Evolutionary conservation across 306 rosid genomes (phyloP).

Genomic region (Trifolium subterraneum): DNA sequence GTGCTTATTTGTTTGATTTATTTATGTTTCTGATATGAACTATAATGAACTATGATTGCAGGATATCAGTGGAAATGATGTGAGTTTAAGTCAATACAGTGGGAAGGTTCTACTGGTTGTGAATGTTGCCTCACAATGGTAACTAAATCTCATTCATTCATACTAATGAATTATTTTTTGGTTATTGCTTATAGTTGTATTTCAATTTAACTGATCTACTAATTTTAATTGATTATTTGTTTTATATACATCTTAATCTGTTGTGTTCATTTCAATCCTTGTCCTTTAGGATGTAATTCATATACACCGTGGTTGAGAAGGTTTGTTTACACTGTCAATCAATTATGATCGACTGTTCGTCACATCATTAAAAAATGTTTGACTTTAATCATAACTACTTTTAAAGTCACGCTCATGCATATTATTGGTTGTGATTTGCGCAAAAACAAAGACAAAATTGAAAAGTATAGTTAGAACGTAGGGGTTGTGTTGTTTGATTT

Average conservation of each 20-base stretch:
- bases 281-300: not conserved
- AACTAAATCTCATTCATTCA: conserved; percentile 34
- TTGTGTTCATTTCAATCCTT: not conserved
- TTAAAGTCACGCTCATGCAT: not conserved
- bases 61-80: conserved; percentile 85
- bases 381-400: not conserved
- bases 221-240: not conserved
- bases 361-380: too few species aligned
- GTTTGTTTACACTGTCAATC: not conserved
- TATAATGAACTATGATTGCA: conserved; percentile 50
- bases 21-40: conserved; percentile 39
- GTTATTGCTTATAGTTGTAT: not conserved
- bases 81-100: conserved; percentile 61
- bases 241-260: not conserved
- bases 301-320: not conserved
- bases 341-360: not conserved
- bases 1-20: conserved; percentile 5
- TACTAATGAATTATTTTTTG: conserved; percentile 5
- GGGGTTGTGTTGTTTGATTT: conserved; percentile 12
- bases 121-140: conserved; percentile 94
- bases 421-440: not conserved
- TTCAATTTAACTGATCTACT: conserved; percentile 4
- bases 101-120: conserved; percentile 85
- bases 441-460: not conserved
- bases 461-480: not conserved